Conservation (phyloP, 2,329 filamentous ascomycete species). For the Clarireedia hainanense region DNA sequence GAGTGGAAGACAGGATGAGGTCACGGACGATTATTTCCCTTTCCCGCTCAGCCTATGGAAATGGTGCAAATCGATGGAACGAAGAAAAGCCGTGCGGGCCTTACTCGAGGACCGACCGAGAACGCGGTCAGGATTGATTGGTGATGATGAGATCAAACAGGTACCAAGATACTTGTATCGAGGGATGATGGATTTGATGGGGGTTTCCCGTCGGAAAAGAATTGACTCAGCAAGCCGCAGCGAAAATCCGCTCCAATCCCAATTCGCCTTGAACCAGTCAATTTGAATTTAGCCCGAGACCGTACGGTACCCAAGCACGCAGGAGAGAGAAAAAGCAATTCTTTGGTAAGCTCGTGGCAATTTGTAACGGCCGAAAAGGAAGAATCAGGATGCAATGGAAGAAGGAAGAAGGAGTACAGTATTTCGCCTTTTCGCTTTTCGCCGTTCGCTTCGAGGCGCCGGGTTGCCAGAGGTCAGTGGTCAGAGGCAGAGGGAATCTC, state of each 20-base stretch:
- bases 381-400: background rate
- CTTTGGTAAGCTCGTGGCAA: constrained; percentile 6
- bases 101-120: no score
- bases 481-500: no score
- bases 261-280: constrained; percentile 1
- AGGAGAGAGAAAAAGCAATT: background rate
- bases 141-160: background rate
- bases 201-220: background rate
- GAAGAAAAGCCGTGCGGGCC: background rate
- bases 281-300: background rate
- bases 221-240: constrained; percentile 7
- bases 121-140: background rate
- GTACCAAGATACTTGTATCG: no score
- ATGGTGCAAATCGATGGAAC: background rate
- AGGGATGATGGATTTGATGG: no score
- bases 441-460: background rate
- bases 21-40: background rate
- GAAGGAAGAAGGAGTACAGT: background rate
- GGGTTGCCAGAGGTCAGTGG: no score
- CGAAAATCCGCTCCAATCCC: background rate
- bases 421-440: background rate
- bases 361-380: background rate
- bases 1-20: constrained; percentile 1
- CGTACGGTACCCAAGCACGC: no score
- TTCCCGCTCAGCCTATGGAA: background rate